Evolutionary conservation across 2,329 filamentous ascomycete species (phyloP), one percentile per base, ranked within the genome.

Genomic region (Fusarium odoratissimum): DNA sequence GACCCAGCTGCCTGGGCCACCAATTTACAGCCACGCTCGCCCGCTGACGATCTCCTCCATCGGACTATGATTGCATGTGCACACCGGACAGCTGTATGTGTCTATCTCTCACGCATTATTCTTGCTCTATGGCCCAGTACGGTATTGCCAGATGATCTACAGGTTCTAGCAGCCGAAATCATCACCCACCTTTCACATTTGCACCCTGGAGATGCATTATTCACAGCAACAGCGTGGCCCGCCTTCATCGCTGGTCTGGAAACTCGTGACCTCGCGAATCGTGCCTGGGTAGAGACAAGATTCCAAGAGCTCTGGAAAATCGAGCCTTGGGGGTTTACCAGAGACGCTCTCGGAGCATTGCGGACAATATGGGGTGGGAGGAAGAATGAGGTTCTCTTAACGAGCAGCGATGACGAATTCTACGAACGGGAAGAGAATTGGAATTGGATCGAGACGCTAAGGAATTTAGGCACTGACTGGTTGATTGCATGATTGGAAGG

Each of bases 321-420:
- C 25, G 42, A 45, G 42, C 23, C 42, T 28, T 45, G 23, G 42
- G 42, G 42, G 5, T 21, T 28, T 0, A 45, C 23, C 3, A 45
- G 23, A 45, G 42, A 45, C 3, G 42, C 42, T 7, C 42, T 45
- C 5, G 12, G 8, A 5, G 23, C 11, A 28, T 28, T 45, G 23
- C 5, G 17, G 12, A 28, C 42, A 45, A 6, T 45, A 13, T 45
- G 42, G 42, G 4, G 7, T 3, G 42, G 1, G 23, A 14, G 23
- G 12, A 28, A 28, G 5, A 28, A 28, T 14, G 17, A 9, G 3
- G 4, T 19, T 28, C 3, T 14, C 42, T 14, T 10, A 3, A 45
- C 17, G 5, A 21, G 1, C 8, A 10, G 11, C 9, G 23, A 28
- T 0, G 8, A 9, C 17, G 42, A 45, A 14, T 7, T 7, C 8